These are phyloP conservation scores for Actinidia polygama DNA, from an alignment of 179 eudicot species.

Conservation along the genomic window DNA sequence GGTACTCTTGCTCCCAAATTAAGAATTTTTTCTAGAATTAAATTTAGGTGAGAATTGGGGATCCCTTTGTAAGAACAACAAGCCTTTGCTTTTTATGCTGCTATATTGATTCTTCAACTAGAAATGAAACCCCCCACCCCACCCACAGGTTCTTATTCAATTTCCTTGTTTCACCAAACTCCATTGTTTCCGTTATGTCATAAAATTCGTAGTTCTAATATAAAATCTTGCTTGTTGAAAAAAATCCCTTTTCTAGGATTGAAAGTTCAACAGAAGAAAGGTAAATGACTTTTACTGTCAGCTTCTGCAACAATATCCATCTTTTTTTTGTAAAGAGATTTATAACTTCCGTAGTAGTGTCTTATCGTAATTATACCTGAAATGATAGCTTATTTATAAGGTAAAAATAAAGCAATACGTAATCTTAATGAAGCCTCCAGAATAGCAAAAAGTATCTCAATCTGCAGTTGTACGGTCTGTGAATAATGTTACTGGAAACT, in stretches of 20 bases:
- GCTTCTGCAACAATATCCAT: neutral
- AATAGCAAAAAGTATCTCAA: too few species aligned
- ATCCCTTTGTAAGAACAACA: constrained; percentile 13
- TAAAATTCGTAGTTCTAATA: neutral
- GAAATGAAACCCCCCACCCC: neutral
- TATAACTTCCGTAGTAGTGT: neutral
- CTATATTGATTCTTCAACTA: constrained; percentile 14
- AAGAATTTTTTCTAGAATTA: constrained; percentile 12
- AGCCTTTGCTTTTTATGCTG: constrained; percentile 11
- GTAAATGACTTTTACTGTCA: neutral
- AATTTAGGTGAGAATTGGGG: constrained; percentile 9
- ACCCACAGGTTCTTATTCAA: neutral
- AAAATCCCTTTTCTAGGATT: neutral
- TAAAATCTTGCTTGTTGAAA: neutral
- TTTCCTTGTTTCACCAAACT: constrained; percentile 8
- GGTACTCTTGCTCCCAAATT: neutral
- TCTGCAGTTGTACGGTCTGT: too few species aligned
- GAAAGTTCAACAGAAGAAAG: neutral
- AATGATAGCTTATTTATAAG: neutral
- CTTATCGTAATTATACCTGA: neutral
- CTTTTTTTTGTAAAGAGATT: neutral
- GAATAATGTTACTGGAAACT: too few species aligned
- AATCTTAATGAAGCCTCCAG: neutral
- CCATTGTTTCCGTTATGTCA: neutral
- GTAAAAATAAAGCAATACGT: too few species aligned